A percentile compares a stretch with the other conserved stretches of the same genome.
phyloP scores from a whole-genome alignment of 768 basidiomycete genomes.

The Rickenella mellea region DNA sequence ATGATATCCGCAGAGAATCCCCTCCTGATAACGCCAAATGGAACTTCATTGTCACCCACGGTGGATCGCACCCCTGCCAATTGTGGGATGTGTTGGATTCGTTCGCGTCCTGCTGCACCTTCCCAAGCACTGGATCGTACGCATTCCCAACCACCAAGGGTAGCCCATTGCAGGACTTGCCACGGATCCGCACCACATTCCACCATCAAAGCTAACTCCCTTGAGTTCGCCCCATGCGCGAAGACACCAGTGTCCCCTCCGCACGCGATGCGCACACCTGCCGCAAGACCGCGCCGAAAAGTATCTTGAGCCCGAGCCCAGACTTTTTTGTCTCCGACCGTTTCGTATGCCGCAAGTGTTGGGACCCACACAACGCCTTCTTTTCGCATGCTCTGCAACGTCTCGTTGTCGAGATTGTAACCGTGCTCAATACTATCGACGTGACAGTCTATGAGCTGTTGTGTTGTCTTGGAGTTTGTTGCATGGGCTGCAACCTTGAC shows the following conservation, averaged over 20 bases:
- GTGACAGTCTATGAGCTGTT: slow-evolving; percentile 17
- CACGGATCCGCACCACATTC: slow-evolving; percentile 42
- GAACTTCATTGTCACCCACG: slow-evolving; percentile 39
- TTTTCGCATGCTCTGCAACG: slow-evolving; percentile 6
- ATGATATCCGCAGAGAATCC: slow-evolving; percentile 50
- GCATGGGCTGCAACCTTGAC: slow-evolving; percentile 55
- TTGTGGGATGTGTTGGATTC: slow-evolving; percentile 17
- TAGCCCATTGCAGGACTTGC: slow-evolving; percentile 48
- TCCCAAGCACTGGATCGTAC: slow-evolving; percentile 41
- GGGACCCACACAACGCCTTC: slow-evolving; percentile 42
- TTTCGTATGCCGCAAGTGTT: slow-evolving; percentile 44
- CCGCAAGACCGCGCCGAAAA: slow-evolving; percentile 36
- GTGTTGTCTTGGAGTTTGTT: slow-evolving; percentile 24
- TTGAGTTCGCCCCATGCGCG: slow-evolving; percentile 47
- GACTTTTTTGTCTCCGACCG: slow-evolving; percentile 12
- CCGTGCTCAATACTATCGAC: slow-evolving; percentile 57
- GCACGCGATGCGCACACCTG: slow-evolving; percentile 41
- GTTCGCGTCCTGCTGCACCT: slow-evolving; percentile 16
- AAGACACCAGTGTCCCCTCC: slow-evolving; percentile 63
- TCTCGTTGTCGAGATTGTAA: slow-evolving; percentile 9
- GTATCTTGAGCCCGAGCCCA: slow-evolving; percentile 31
- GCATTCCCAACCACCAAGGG: slow-evolving; percentile 50
- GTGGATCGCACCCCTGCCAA: slow-evolving; percentile 11
- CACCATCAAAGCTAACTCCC: slow-evolving; percentile 56
- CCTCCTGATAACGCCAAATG: slow-evolving; percentile 41